Base-by-base conservation (phyloP, 495 filamentous ascomycete species). In the Penicillium pancosmium region DNA sequence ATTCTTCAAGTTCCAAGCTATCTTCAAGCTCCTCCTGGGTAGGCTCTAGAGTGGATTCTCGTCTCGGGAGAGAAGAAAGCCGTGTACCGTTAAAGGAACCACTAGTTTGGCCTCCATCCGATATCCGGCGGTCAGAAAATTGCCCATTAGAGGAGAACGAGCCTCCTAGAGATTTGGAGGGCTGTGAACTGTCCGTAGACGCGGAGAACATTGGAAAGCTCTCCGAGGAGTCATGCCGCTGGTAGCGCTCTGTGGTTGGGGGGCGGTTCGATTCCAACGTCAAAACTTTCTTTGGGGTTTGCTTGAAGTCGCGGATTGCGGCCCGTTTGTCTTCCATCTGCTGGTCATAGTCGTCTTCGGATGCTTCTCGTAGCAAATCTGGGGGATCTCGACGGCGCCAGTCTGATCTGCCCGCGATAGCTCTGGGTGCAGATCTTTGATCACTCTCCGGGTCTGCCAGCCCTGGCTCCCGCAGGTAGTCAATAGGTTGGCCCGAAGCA, bases 141-240 rank as follows among this genome's bases (percentile, higher is more conserved):
- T 61, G 62, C 8, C 55, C 52, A 52, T 49, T 70, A 33, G 77
- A 74, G 18, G 72, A 76, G 15, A 75, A 78, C 2, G 80, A 82
- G 23, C 73, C 73, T 4, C 63, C 73, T 1, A 74, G 59, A 34
- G 78, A 82, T 54, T 75, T 79, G 4, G 74, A 72, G 35, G 74
- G 78, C 38, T 79, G 71, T 5, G 79, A 83, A 49, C 84, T 86
- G 16, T 86, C 83, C 12, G 86, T 85, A 2, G 90, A 92, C 8
- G 87, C 82, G n/a, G 88, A 92, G 68, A 95, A 91, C 78, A 94
- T 85, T 34, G 88, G 84, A 62, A 91, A 91, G 62, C 89, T 92
- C 59, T 93, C 91, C 21, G 86, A 83, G 2, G 91, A 95, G 60
- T 92, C 86, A 48, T 88, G 87, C 19, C 88, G 81, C 21, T 80